Evolutionary conservation across 768 basidiomycete genomes (phyloP), one percentile per base, ranked within the genome.

Genomic region (Amyloporia xantha): DNA sequence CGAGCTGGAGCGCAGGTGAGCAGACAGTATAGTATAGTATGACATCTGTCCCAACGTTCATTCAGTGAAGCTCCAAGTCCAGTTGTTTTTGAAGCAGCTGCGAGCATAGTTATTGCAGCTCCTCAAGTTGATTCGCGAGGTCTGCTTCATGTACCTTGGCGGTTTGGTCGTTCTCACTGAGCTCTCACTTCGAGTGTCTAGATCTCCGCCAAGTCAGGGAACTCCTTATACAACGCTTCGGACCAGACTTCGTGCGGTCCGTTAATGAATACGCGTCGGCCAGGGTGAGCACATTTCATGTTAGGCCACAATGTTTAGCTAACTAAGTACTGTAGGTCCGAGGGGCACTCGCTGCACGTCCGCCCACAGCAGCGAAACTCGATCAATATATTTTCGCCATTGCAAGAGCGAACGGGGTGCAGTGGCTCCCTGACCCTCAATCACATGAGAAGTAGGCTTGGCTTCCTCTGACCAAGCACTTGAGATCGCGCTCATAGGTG

Each of bases 31-130:
- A 33, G 30, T 33, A 33, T 33, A 33, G 15, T 33, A n/a, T n/a
- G n/a, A n/a, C n/a, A n/a, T n/a, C n/a, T n/a, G n/a, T n/a, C n/a
- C n/a, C n/a, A n/a, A n/a, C n/a, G n/a, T 33, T 48, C 43, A 41
- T 48, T 50, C 47, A 77, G 77, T 47, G 57, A 59, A 20, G 50
- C 62, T n/a, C 71, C 72, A 36, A 81, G 77, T 41, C 78, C 79
- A 2, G 59, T 65, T 27, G 60, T 84, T 10, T 61, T 77, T n/a
- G 85, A 88, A 62, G 84, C 86, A 19, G 77, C 77, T 15, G 80
- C 83, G 11, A 84, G 74, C 48, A 74, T 88, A 51, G 79, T 89
- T 46, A 79, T 73, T 54, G 77, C 82, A 5, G 75, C 79, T 1
- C 75, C 78, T 20, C 71, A 73, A 38, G 62, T 74, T 2, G 77